These are phyloP conservation scores for Colletotrichum salicis DNA, from an alignment of 2,329 filamentous ascomycete species.

Conservation along the genomic window DNA sequence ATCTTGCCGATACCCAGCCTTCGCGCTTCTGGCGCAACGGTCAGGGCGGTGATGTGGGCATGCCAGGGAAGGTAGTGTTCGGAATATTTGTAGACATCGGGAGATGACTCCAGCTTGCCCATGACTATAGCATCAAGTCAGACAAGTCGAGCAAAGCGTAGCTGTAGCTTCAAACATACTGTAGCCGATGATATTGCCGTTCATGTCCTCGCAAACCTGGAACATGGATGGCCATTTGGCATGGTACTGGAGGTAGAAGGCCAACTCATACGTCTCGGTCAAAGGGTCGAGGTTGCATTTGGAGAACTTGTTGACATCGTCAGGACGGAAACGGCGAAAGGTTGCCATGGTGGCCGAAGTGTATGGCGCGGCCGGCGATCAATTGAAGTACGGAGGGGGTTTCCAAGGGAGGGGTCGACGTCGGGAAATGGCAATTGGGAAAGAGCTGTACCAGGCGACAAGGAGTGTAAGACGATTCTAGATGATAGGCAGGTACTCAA, in stretches of 20 bases:
- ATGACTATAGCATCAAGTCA: slow-evolving; percentile 73
- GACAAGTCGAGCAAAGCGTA: slow-evolving; percentile 36
- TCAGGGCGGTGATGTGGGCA: slow-evolving; percentile 95
- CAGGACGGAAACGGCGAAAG: slow-evolving; percentile 84
- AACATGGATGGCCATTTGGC: slow-evolving; percentile 96
- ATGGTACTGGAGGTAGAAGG: slow-evolving; percentile 96
- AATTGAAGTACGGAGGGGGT: neutral
- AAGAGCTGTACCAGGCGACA: neutral
- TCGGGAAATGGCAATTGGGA: neutral
- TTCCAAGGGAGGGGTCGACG: slow-evolving; percentile 2
- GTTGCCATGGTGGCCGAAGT: slow-evolving; percentile 72
- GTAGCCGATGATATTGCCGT: slow-evolving; percentile 93
- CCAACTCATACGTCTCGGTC: slow-evolving; percentile 97
- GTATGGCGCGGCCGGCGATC: neutral
- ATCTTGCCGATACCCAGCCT: slow-evolving; percentile 88
- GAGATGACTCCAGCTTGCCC: slow-evolving; percentile 93
- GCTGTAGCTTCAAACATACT: slow-evolving; percentile 65
- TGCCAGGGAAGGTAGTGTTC: slow-evolving; percentile 99
- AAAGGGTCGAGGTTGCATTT: slow-evolving; percentile 95
- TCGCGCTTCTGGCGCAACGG: slow-evolving; percentile 86
- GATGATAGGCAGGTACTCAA: too few relatives aligned
- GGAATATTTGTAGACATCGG: slow-evolving; percentile 77
- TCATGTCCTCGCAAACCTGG: slow-evolving; percentile 86
- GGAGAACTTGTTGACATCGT: slow-evolving; percentile 89
- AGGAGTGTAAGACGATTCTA: neutral